Percentiles rank a stretch among this genome's conserved stretches.
Conservation (phyloP, 768 basidiomycete genomes). For the Grammothele lineata region DNA sequence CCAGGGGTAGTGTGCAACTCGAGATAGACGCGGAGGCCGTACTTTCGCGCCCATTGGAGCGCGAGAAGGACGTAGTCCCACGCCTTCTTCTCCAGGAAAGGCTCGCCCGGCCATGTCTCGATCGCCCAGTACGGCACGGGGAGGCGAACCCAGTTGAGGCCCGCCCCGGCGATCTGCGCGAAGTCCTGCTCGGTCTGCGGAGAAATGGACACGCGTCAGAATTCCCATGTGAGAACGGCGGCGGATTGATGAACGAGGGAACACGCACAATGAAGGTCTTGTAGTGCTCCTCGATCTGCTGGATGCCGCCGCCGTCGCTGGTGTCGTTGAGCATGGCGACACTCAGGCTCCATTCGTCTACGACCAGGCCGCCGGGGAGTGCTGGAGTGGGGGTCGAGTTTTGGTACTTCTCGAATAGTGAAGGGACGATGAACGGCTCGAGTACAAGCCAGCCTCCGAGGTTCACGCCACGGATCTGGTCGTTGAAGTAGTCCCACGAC, state of each 20-base stretch:
- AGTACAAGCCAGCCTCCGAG: constrained; percentile 75
- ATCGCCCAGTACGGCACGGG: constrained; percentile 90
- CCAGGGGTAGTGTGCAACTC: constrained; percentile 85
- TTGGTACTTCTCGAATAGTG: constrained; percentile 60
- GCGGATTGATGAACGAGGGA: no score
- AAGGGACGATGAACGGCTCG: constrained; percentile 77
- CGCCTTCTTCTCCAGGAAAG: constrained; percentile 68
- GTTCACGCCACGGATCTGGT: constrained; percentile 67
- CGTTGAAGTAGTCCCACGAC: constrained; percentile 65
- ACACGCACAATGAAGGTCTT: constrained; percentile 74
- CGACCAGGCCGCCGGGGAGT: constrained; percentile 25
- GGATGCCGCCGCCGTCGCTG: constrained; percentile 51
- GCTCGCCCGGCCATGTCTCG: constrained; percentile 62
- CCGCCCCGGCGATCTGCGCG: constrained; percentile 84
- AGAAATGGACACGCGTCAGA: no score
- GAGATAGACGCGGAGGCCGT: constrained; percentile 78
- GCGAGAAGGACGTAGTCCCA: constrained; percentile 86
- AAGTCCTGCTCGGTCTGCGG: constrained; percentile 83
- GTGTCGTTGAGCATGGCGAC: constrained; percentile 61
- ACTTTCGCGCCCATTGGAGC: constrained; percentile 85
- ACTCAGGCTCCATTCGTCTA: constrained; percentile 75
- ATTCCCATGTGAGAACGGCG: neutral
- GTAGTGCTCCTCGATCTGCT: constrained; percentile 75
- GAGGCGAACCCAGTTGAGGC: constrained; percentile 81
- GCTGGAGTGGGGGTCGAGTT: constrained; percentile 20